phyloP scores from a whole-genome alignment of 305 asterid species.

The Fraxinus nigra region DNA sequence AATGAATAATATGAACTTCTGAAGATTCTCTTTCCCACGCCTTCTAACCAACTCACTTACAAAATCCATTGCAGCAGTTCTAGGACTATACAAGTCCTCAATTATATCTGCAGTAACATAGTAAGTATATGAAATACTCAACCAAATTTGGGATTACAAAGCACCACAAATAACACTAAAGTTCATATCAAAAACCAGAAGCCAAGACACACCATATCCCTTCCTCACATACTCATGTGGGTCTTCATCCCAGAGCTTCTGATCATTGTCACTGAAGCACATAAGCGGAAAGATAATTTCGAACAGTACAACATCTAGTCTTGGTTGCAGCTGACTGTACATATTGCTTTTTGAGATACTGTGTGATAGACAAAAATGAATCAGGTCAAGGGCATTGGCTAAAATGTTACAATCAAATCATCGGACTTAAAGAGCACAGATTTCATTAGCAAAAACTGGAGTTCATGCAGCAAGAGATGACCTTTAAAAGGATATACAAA shows the following conservation, averaged over 20 bases:
- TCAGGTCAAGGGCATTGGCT: constrained; percentile 4
- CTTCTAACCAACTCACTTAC: constrained; percentile 97
- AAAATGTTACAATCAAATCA: constrained; percentile 16
- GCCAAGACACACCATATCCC: constrained; percentile 77
- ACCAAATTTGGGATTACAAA: constrained; percentile 10
- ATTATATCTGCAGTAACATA: constrained; percentile 66
- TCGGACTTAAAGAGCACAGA: not conserved
- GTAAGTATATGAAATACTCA: constrained; percentile 1
- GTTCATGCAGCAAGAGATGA: not conserved
- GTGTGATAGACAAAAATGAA: constrained; percentile 33
- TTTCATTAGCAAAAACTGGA: not conserved
- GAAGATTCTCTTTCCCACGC: constrained; percentile 97
- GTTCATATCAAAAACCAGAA: constrained; percentile 9
- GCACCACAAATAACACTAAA: not conserved
- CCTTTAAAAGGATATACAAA: not conserved
- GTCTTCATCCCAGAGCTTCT: constrained; percentile 97
- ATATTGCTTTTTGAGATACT: constrained; percentile 82
- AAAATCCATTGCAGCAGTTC: constrained; percentile 99
- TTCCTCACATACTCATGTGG: constrained; percentile 99
- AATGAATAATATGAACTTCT: constrained; percentile 75
- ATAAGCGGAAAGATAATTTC: constrained; percentile 94
- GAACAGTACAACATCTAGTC: constrained; percentile 75
- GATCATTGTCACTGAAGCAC: constrained; percentile 97
- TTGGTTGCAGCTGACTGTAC: constrained; percentile 86
- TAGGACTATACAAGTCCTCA: constrained; percentile 96